Percentiles rank a stretch among this genome's conserved stretches.
Conservation (phyloP, 179 eudicot genomes). For the Beta lomatogona region DNA sequence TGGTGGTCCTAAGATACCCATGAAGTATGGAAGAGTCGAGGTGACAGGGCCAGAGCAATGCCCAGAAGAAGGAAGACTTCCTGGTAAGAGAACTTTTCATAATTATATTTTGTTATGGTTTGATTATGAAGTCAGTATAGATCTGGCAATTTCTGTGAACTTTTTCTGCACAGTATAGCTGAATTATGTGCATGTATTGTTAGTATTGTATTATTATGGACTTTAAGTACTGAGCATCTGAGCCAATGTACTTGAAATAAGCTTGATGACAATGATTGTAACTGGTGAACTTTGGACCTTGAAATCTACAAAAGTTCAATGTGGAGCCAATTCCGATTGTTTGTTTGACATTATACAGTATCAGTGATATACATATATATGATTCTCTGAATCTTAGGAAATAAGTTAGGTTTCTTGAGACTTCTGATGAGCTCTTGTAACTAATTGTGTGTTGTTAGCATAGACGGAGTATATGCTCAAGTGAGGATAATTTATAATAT, state of each 20-base stretch:
- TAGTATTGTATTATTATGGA: not conserved
- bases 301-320: not conserved
- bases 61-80: constrained; percentile 99
- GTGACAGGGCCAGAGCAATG: constrained; percentile 75
- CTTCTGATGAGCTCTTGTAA: no score
- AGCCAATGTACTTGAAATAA: not conserved
- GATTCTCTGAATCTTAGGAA: no score
- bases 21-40: constrained; percentile 98
- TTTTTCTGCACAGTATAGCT: not conserved
- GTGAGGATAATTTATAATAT: no score
- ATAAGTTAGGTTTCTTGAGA: no score
- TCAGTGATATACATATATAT: no score
- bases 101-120: not conserved
- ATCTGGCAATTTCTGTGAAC: not conserved
- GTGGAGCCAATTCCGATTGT: no score
- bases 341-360: no score
- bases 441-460: no score
- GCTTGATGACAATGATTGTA: not conserved
- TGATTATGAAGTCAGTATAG: not conserved
- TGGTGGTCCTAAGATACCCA: constrained; percentile 94
- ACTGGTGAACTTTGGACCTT: not conserved
- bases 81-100: constrained; percentile 48
- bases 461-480: no score
- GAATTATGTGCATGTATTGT: not conserved
- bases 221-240: not conserved